Base-by-base conservation (phyloP, 2,329 filamentous ascomycete species). In the Phyllachora maydis region DNA sequence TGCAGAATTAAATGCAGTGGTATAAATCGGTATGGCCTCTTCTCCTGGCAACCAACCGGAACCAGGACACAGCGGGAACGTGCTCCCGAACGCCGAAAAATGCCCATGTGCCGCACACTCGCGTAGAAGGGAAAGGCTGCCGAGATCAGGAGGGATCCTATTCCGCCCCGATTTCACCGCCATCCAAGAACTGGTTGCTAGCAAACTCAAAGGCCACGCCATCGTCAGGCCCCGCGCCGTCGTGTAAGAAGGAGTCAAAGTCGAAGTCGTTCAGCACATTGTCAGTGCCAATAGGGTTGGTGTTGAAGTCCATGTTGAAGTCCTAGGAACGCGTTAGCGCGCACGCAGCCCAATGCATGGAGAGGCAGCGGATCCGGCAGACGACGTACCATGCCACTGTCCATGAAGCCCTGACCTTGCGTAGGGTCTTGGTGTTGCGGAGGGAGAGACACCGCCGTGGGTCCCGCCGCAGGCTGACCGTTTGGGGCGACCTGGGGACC, bases 221-320 rank as follows among this genome's bases (percentile, higher is more conserved):
- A 19, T 49, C 49, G 19, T 54, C 56, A 16, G 45, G 52, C 22
- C 58, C 50, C 22, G 59, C 58, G 28, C 59, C 55, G 26, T 61
- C 55, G 31, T 73, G 65, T 6, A 74, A 47, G 49, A 74, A 74
- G 2, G 67, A 70, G 41, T 74, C 68, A 33, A 74, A 65, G 33
- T 74, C 68, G 35, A 74, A 74, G 32, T 70, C 67, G 35, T 65
- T 65, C 22, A 74, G 50, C 17, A 72, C 66, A 37, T 72, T 59
- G 25, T 46, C 47, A 5, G 55, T 53, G 29, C 52, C 50, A 14
- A 59, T 41, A 3, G 64, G 59, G 31, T 67, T 63, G 26, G 57
- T 52, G n/a, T n/a, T n/a, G 39, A 67, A 61, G 26, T 61, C 61
- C 44, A 71, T 55, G 19, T 34, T 24, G 21, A 64, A 64, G 27